A percentile compares a stretch with the other conserved stretches of the same genome.
These are phyloP conservation scores for Diaporthe sp. DNA, from an alignment of 2,329 filamentous ascomycete species.

Conservation along the genomic window DNA sequence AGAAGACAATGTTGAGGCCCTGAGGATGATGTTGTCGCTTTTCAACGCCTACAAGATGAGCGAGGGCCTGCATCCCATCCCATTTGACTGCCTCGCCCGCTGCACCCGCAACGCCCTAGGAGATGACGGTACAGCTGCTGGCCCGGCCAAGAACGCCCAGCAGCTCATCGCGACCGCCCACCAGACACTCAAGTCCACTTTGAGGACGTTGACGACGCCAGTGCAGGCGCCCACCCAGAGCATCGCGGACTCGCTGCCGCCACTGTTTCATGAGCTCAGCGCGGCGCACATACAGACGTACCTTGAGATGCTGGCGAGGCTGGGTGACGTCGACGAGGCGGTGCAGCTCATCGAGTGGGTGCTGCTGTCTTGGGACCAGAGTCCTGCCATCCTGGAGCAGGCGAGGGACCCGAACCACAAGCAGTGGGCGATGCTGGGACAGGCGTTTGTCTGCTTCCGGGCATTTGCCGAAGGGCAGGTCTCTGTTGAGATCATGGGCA, in stretches of 20 bases:
- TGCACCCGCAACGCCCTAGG: conserved; percentile 50
- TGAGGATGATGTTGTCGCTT: conserved; percentile 51
- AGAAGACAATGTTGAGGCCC: conserved; percentile 49
- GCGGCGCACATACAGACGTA: conserved; percentile 69
- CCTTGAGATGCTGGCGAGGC: conserved; percentile 72
- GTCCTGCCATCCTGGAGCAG: conserved; percentile 50
- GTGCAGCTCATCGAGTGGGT: conserved; percentile 72
- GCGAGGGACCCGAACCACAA: conserved; percentile 54
- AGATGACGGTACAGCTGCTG: neutral
- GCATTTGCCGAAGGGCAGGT: conserved; percentile 62
- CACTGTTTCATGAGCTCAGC: conserved; percentile 58
- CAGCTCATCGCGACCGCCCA: conserved; percentile 42
- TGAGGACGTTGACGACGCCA: conserved; percentile 48
- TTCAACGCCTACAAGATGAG: conserved; percentile 48
- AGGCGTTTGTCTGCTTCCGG: conserved; percentile 56
- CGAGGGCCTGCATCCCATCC: conserved; percentile 51
- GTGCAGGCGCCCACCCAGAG: conserved; percentile 44
- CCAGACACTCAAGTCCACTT: conserved; percentile 39
- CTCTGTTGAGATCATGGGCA: conserved; percentile 47
- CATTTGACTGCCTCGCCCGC: conserved; percentile 55
- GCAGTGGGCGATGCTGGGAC: conserved; percentile 50
- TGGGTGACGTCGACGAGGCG: conserved; percentile 73
- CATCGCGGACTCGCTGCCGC: conserved; percentile 27
- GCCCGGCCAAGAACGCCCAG: neutral
- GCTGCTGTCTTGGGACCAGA: conserved; percentile 59